Conservation (phyloP, 2,329 filamentous ascomycete genomes). For the Sordariomycetes sp. region DNA sequence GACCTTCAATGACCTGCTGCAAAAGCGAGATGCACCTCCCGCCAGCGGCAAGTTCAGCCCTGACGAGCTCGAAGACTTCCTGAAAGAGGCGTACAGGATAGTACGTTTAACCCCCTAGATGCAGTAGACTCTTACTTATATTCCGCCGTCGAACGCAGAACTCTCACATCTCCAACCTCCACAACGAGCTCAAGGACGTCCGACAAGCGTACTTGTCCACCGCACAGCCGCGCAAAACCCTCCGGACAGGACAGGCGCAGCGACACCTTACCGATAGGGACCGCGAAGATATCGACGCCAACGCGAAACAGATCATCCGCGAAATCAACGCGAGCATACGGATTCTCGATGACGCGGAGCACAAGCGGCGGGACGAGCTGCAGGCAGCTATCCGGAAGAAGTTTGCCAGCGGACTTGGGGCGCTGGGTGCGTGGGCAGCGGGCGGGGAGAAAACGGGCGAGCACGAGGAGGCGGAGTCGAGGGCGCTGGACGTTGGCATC, state of each 20-base stretch:
- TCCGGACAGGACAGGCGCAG: conserved; percentile 31
- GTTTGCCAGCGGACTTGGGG: conserved; percentile 53
- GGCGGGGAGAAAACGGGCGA: conserved; percentile 46
- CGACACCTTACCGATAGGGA: conserved; percentile 47
- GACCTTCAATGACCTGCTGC: conserved; percentile 58
- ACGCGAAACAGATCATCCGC: conserved; percentile 75
- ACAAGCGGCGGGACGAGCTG: conserved; percentile 68
- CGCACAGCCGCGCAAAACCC: conserved; percentile 49
- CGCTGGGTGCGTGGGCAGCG: conserved; percentile 54
- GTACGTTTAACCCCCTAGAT: conserved; percentile 36
- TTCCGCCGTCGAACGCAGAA: conserved; percentile 42
- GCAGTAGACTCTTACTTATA: neutral
- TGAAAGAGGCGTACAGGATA: conserved; percentile 90
- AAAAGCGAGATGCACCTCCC: conserved; percentile 41
- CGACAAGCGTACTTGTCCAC: conserved; percentile 88
- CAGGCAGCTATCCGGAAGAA: conserved; percentile 61
- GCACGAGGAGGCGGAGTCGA: conserved; percentile 62
- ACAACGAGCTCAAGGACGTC: conserved; percentile 69
- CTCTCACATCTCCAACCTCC: conserved; percentile 70
- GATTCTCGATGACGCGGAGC: conserved; percentile 70
- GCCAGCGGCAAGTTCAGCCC: conserved; percentile 30
- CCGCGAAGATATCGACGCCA: conserved; percentile 76
- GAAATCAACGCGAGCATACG: conserved; percentile 76
- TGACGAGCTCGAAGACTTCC: conserved; percentile 66
- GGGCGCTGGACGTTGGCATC: conserved; percentile 51